phyloP scores from a whole-genome alignment of 106 monocot genomes.

The Chionographis japonica region DNA sequence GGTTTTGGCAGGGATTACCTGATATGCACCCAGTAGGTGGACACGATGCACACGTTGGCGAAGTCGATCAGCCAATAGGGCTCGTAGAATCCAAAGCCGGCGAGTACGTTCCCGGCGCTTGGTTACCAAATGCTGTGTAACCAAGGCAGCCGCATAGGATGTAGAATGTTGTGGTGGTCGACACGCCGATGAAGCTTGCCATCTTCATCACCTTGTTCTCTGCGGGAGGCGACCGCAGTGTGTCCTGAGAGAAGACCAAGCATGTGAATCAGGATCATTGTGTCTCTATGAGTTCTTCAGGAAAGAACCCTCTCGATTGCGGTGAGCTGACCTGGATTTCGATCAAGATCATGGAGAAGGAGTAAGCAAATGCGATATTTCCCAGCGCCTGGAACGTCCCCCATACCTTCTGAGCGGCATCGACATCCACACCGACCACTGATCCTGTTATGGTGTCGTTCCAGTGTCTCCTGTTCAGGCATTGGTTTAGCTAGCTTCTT shows the following conservation, averaged over 20 bases:
- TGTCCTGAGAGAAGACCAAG: slow-evolving; percentile 41
- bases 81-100: slow-evolving; percentile 63
- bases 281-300: background rate
- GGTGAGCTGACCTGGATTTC: slow-evolving; percentile 38
- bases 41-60: slow-evolving; percentile 48
- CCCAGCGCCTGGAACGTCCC: slow-evolving; percentile 44
- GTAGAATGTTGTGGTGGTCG: slow-evolving; percentile 57
- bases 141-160: slow-evolving; percentile 51
- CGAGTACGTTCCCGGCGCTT: slow-evolving; percentile 63
- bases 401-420: slow-evolving; percentile 44
- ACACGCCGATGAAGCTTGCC: slow-evolving; percentile 48
- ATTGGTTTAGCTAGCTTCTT: background rate
- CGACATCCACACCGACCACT: slow-evolving; percentile 29
- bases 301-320: background rate
- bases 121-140: slow-evolving; percentile 56
- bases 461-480: slow-evolving; percentile 25
- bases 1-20: slow-evolving; percentile 17
- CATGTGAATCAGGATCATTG: background rate
- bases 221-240: slow-evolving; percentile 54
- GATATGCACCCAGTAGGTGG: slow-evolving; percentile 58
- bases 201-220: slow-evolving; percentile 74
- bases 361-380: slow-evolving; percentile 52
- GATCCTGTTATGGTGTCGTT: slow-evolving; percentile 26
- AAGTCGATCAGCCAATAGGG: slow-evolving; percentile 58
- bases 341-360: slow-evolving; percentile 45